Conservation (phyloP, 2,329 filamentous ascomycete genomes). For the Furcasterigmium furcatum region DNA sequence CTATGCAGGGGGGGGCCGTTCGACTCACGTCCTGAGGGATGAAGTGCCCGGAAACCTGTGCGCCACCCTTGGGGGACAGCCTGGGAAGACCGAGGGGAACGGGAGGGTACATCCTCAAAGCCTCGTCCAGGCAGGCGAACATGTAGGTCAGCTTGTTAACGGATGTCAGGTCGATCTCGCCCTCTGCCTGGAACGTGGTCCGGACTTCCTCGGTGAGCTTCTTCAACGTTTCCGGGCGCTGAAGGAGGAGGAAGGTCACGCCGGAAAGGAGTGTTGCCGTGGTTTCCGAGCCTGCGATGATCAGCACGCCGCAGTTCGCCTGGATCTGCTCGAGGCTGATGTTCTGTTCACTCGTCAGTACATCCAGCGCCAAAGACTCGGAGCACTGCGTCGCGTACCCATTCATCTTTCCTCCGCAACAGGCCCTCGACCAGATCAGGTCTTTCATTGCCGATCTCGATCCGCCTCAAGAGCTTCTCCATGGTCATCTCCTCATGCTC, state of each 20-base stretch:
- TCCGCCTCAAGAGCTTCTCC: slow-evolving; percentile 9
- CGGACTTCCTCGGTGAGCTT: slow-evolving; percentile 34
- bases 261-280: slow-evolving; percentile 26
- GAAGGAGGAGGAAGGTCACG: slow-evolving; percentile 21
- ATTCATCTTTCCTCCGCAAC: slow-evolving; percentile 12
- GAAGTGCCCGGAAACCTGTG: slow-evolving; percentile 21
- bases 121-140: slow-evolving; percentile 36
- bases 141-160: slow-evolving; percentile 30
- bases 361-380: neutral
- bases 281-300: slow-evolving; percentile 28
- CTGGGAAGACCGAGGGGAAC: slow-evolving; percentile 19
- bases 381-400: slow-evolving; percentile 1
- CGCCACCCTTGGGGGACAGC: slow-evolving; percentile 25
- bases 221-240: slow-evolving; percentile 21
- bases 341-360: neutral
- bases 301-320: slow-evolving; percentile 15
- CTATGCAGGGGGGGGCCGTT: neutral
- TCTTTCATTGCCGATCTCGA: slow-evolving; percentile 9
- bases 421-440: slow-evolving; percentile 17
- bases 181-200: slow-evolving; percentile 22
- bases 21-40: slow-evolving; percentile 25
- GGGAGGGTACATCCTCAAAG: slow-evolving; percentile 35
- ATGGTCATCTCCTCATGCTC: slow-evolving; percentile 3
- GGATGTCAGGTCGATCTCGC: slow-evolving; percentile 30
- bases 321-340: slow-evolving; percentile 6